Evolutionary conservation across 2,329 filamentous ascomycete genomes (phyloP).

Genomic region (Amylocarpus encephaloides): DNA sequence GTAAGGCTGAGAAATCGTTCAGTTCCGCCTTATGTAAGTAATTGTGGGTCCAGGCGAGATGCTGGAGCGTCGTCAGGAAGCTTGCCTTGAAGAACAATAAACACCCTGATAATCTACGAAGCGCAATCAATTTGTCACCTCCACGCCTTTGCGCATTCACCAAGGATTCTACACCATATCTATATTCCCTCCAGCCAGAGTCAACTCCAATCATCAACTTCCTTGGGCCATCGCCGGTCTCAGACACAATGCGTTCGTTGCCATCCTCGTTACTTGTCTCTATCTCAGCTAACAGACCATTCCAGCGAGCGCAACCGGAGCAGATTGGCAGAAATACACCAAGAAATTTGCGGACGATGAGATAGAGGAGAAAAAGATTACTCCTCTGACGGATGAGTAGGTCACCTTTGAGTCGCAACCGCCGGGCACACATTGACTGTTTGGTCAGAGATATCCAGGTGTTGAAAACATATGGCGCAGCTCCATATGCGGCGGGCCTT

Average conservation of each 20-base stretch:
- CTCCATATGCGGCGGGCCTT: constrained; percentile 85
- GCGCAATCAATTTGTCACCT: not conserved
- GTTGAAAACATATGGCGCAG: constrained; percentile 96
- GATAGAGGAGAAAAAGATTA: constrained; percentile 99
- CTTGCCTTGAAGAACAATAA: constrained; percentile 18
- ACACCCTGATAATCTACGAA: too few species aligned
- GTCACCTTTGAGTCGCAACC: constrained; percentile 32
- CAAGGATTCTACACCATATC: not conserved
- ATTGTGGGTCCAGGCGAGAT: too few species aligned
- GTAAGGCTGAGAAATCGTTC: too few species aligned
- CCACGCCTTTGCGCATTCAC: not conserved
- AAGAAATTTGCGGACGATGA: constrained; percentile 97
- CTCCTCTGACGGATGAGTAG: constrained; percentile 91
- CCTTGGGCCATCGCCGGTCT: not conserved
- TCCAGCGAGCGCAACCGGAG: constrained; percentile 72
- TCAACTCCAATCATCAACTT: not conserved
- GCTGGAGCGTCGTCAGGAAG: constrained; percentile 17
- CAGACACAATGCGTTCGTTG: constrained; percentile 6
- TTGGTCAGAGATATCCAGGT: constrained; percentile 89
- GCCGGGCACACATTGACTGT: constrained; percentile 22
- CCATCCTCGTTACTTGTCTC: not conserved
- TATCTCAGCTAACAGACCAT: constrained; percentile 2
- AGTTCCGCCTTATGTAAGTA: constrained; percentile 4
- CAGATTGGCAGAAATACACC: constrained; percentile 97
- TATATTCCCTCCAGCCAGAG: not conserved